Conservation (phyloP, 2,329 filamentous ascomycete genomes). For the Fusarium pilosicola region DNA sequence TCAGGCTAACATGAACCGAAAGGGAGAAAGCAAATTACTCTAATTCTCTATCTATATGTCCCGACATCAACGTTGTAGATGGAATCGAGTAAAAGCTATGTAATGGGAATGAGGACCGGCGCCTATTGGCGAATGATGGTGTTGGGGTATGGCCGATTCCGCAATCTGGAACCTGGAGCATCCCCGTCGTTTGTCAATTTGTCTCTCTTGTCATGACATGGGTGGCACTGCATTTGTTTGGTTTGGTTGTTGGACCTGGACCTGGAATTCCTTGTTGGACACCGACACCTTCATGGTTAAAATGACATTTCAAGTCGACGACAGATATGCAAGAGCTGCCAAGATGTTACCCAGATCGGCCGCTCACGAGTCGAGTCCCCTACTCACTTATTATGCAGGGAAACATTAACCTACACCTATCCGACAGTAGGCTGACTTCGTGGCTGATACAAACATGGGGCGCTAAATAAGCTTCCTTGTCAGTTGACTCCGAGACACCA, state of each 20-base stretch:
- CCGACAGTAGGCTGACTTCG: conserved; percentile 15
- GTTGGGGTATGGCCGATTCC: conserved; percentile 32
- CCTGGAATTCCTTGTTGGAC: neutral
- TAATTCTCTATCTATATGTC: conserved; percentile 7
- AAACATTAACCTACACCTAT: conserved; percentile 14
- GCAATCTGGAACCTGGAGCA: conserved; percentile 30
- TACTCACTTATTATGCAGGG: conserved; percentile 21
- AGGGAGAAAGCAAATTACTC: conserved; percentile 21
- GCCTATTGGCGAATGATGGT: conserved; percentile 42
- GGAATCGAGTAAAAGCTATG: conserved; percentile 46
- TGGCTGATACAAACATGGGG: conserved; percentile 14
- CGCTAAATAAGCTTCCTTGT: conserved; percentile 32
- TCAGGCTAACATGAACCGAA: conserved; percentile 28
- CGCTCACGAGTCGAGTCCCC: conserved; percentile 17
- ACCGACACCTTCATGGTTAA: conserved; percentile 7
- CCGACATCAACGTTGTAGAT: conserved; percentile 31
- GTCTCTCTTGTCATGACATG: conserved; percentile 29
- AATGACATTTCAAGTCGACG: conserved; percentile 5
- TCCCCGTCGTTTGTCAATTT: conserved; percentile 15
- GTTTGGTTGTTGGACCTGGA: neutral
- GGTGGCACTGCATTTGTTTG: conserved; percentile 25
- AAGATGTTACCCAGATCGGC: conserved; percentile 20
- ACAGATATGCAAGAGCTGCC: conserved; percentile 24
- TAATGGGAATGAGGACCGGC: conserved; percentile 40
- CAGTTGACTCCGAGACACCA: conserved; percentile 28